A percentile compares a stretch with the other conserved stretches of the same genome.
phyloP scores from a whole-genome alignment of 352 stramenopile species.

The Proteromonas lacertae region DNA sequence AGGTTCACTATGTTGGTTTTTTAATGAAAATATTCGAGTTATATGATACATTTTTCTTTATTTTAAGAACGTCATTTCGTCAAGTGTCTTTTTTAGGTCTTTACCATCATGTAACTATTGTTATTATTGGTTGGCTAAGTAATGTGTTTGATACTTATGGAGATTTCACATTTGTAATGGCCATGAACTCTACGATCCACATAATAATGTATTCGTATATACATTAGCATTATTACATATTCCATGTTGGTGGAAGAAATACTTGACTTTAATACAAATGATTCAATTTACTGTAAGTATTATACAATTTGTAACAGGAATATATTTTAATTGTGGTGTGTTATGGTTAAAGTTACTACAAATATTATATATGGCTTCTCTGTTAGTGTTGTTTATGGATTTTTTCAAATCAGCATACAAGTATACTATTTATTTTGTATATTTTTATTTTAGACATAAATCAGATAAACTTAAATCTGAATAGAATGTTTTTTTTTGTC shows the following conservation, averaged over 20 bases:
- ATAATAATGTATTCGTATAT: slow-evolving; percentile 6
- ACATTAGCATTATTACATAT: background rate
- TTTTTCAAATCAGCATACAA: too few relatives aligned
- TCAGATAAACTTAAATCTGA: too few relatives aligned
- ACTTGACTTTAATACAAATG: slow-evolving; percentile 2
- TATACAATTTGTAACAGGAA: background rate
- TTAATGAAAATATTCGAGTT: too few relatives aligned
- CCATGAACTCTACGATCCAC: slow-evolving; percentile 4
- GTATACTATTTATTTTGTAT: too few relatives aligned
- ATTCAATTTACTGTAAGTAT: slow-evolving; percentile 1
- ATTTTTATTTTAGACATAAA: too few relatives aligned
- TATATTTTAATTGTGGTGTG: too few relatives aligned
- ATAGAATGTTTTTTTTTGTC: too few relatives aligned
- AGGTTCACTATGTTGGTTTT: too few relatives aligned
- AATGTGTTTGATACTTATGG: slow-evolving; percentile 1
- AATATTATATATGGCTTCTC: too few relatives aligned
- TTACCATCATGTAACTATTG: slow-evolving; percentile 3
- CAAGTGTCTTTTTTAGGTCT: slow-evolving; percentile 4
- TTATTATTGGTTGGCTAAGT: slow-evolving; percentile 1
- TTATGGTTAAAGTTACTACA: too few relatives aligned
- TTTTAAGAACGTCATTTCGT: slow-evolving; percentile 2
- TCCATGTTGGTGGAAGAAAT: slow-evolving; percentile 2
- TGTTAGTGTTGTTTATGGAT: too few relatives aligned
- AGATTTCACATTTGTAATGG: slow-evolving; percentile 1
- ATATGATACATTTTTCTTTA: slow-evolving; percentile 4